Percentiles rank a stretch among this genome's conserved stretches.
Evolutionary conservation across 208 protist species (phyloP).

Genomic region (Blastocrithidia nonstop): DNA sequence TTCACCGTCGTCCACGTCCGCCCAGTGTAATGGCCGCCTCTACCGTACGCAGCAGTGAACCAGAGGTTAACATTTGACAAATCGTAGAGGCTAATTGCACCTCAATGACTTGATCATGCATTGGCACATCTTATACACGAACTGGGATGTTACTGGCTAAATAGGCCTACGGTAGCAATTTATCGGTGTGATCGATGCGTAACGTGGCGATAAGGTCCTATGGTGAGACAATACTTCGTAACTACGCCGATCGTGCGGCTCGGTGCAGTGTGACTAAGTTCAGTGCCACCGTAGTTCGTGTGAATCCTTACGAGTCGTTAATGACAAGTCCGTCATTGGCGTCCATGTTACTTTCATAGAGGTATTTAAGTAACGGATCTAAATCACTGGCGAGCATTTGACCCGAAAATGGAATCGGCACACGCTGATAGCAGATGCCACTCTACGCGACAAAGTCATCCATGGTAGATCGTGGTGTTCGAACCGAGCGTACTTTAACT

Average conservation of each 20-base stretch:
- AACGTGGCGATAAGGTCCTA: slow-evolving; percentile 26
- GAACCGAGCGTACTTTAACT: slow-evolving; percentile 48
- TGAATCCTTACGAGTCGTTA: slow-evolving; percentile 59
- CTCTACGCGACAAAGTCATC: slow-evolving; percentile 33
- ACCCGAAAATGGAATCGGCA: slow-evolving; percentile 70
- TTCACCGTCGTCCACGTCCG: slow-evolving; percentile 46
- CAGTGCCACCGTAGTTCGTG: slow-evolving; percentile 58
- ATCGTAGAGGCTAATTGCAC: slow-evolving; percentile 66
- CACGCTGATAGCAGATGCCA: slow-evolving; percentile 45
- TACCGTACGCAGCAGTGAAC: slow-evolving; percentile 51
- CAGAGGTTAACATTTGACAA: slow-evolving; percentile 76
- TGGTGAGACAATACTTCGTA: slow-evolving; percentile 24
- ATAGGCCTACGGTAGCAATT: slow-evolving; percentile 20
- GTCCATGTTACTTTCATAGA: slow-evolving; percentile 14
- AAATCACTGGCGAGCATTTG: slow-evolving; percentile 63
- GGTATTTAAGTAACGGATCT: slow-evolving; percentile 65
- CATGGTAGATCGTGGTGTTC: slow-evolving; percentile 54
- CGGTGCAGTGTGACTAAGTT: slow-evolving; percentile 68
- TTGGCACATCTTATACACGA: slow-evolving; percentile 21
- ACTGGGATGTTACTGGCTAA: slow-evolving; percentile 15
- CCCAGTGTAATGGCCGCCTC: slow-evolving; percentile 49
- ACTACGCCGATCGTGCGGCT: slow-evolving; percentile 17
- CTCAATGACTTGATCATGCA: slow-evolving; percentile 40
- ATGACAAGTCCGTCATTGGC: slow-evolving; percentile 53
- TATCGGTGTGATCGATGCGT: slow-evolving; percentile 11